phyloP scores from a whole-genome alignment of 208 protist genomes.

The Tritrichomonas musculus region DNA sequence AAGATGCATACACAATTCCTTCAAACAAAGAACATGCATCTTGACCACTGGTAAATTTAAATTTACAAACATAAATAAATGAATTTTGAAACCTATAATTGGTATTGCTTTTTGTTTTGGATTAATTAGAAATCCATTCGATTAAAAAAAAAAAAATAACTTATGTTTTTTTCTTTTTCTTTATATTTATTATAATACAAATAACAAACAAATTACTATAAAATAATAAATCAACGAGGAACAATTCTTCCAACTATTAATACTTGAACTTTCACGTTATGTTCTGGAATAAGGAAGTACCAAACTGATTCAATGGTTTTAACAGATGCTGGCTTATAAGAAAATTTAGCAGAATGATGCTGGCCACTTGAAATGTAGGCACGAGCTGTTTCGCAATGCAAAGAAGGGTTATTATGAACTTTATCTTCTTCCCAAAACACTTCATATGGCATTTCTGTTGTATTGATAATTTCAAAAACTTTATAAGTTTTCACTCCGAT shows the following conservation, averaged over 20 bases:
- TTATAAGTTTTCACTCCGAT: neutral
- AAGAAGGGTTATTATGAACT: neutral
- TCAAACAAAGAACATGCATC: no score
- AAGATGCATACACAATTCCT: neutral
- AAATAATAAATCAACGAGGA: no score
- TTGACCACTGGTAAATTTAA: no score
- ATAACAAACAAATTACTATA: no score
- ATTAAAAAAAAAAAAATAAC: no score
- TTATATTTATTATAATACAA: no score
- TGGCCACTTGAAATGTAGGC: neutral
- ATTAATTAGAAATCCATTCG: no score
- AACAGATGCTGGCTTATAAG: neutral
- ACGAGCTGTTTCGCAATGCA: neutral
- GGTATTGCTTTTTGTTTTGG: no score
- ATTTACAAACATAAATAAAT: no score
- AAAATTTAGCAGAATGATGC: neutral
- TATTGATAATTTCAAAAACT: neutral
- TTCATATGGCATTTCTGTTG: neutral
- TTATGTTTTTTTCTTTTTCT: no score
- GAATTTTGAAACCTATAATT: no score
- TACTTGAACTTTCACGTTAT: neutral
- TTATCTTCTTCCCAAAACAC: neutral
- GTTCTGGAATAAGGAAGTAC: neutral
- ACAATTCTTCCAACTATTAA: neutral
- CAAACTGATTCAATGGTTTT: conserved; percentile 28